These are phyloP conservation scores for Biscutella laevigata DNA, from an alignment of 441 rosid genomes.

Conservation along the genomic window DNA sequence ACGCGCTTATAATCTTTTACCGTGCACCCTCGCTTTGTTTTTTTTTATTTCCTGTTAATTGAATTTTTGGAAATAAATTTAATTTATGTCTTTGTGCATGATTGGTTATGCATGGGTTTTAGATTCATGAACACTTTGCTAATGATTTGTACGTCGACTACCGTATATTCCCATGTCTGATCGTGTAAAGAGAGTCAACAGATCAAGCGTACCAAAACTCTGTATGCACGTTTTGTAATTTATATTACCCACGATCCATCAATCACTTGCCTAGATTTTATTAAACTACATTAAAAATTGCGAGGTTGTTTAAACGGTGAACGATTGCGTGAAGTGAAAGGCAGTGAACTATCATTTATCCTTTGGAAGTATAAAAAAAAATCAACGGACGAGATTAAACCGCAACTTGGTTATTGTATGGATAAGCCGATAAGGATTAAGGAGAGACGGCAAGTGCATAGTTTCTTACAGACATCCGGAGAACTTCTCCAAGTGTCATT, in stretches of 20 bases:
- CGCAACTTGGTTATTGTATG: constrained; percentile 18
- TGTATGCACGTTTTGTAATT: constrained; percentile 17
- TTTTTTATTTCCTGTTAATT: background rate
- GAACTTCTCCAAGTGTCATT: constrained; percentile 25
- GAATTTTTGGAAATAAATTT: background rate
- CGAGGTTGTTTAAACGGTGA: constrained; percentile 6
- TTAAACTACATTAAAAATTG: background rate
- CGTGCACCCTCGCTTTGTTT: background rate
- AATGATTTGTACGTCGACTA: constrained; percentile 17
- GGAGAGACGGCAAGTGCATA: background rate
- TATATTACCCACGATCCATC: constrained; percentile 9
- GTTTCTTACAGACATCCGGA: constrained; percentile 4
- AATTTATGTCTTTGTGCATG: background rate
- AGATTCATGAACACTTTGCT: constrained; percentile 18
- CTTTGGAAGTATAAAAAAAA: background rate
- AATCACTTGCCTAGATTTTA: background rate
- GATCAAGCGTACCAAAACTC: background rate
- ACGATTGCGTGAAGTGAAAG: constrained; percentile 14
- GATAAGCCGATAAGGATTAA: constrained; percentile 26
- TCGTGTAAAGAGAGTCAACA: constrained; percentile 1
- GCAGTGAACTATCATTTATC: background rate
- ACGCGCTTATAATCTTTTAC: background rate
- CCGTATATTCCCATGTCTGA: constrained; percentile 22
- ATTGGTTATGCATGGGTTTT: constrained; percentile 17
- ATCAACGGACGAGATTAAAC: constrained; percentile 18